Evolutionary conservation across 1,139 yeast genomes (phyloP).

Genomic region (Diutina siamensis): DNA sequence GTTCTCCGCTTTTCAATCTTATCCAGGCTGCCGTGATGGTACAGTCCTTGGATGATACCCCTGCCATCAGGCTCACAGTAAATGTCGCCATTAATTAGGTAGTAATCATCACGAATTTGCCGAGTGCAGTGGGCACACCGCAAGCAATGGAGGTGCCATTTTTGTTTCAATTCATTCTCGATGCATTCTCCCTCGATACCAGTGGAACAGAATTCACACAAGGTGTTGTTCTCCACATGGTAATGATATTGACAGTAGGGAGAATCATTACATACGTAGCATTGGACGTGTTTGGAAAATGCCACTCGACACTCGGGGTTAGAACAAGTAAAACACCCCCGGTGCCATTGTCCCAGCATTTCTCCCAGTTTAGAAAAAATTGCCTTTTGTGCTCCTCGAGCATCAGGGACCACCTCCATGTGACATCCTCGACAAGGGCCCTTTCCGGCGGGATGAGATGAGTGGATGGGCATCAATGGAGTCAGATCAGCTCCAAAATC

Average conservation of each 20-base stretch:
- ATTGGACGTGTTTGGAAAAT: constrained; percentile 53
- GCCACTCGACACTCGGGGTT: constrained; percentile 36
- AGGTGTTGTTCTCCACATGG: constrained; percentile 62
- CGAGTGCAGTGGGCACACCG: constrained; percentile 41
- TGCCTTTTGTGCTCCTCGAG: constrained; percentile 30
- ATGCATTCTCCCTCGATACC: constrained; percentile 91
- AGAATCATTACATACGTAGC: constrained; percentile 66
- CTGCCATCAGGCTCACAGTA: constrained; percentile 32
- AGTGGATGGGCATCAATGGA: not conserved
- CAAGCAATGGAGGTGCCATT: constrained; percentile 58
- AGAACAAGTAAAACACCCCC: constrained; percentile 68
- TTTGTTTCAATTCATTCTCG: constrained; percentile 57
- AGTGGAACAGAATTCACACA: constrained; percentile 55
- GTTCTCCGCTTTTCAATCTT: not conserved
- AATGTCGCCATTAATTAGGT: constrained; percentile 36
- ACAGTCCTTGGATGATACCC: not conserved
- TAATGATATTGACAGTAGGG: constrained; percentile 82
- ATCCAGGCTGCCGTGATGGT: too few relatives aligned
- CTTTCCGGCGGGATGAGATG: constrained; percentile 42
- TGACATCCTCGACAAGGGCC: constrained; percentile 70
- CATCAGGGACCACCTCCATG: constrained; percentile 31
- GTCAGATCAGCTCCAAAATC: constrained; percentile 3
- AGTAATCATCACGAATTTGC: constrained; percentile 44
- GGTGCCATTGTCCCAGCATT: constrained; percentile 90
- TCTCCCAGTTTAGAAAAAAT: constrained; percentile 75